Evolutionary conservation across 176 grass and related monocot genomes (phyloP), one percentile per base, ranked within the genome.

Genomic region (Pontederia crassipes): DNA sequence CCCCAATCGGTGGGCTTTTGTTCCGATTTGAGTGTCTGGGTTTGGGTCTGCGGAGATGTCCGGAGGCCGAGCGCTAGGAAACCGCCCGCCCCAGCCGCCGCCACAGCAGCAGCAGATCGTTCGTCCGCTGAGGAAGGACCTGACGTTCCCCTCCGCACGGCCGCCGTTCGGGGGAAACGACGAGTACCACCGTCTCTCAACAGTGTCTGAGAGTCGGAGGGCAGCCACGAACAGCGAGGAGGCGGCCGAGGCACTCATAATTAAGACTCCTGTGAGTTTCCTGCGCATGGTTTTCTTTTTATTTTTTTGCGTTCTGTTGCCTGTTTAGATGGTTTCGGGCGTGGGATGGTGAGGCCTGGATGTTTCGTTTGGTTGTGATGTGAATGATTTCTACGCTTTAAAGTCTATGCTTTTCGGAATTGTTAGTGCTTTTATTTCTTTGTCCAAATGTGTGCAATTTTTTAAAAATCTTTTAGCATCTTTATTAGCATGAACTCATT

Each of bases 21-120:
- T 9, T 46, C 10, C 17, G 45, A 46, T 61, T 50, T 18, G 16
- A 20, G 8, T 48, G 51, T 45, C 14, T 49, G 17, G 17, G 12
- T 16, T 17, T 65, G 16, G 32, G 62, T 20, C 46, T 17, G 32
- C 11, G 51, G 56, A 72, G 72, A 82, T 91, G 92, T 77, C 17
- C 46, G 13, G 10, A 26, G 8, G 12, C 62, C 46, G 7, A 7
- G 9, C 35, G 17, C 46, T 27, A 3, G 17, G 8, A 8, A 18
- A 65, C 14, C 62, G 47, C 6, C n/a, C 62, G 28, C 16, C 8
- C 32, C 9, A 11, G 47, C 17, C 62, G 18, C 46, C 47, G 2
- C 4, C 45, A 11, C 28, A 11, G 47, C 62, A 45, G 46, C 47
- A 24, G 47, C 62, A 65, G 62, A 65, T 65, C 62, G 24, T 12